A percentile compares a stretch with the other conserved stretches of the same genome.
phyloP scores from a whole-genome alignment of 805 yeast genomes.

The Metschnikowia baotianmanensis region DNA sequence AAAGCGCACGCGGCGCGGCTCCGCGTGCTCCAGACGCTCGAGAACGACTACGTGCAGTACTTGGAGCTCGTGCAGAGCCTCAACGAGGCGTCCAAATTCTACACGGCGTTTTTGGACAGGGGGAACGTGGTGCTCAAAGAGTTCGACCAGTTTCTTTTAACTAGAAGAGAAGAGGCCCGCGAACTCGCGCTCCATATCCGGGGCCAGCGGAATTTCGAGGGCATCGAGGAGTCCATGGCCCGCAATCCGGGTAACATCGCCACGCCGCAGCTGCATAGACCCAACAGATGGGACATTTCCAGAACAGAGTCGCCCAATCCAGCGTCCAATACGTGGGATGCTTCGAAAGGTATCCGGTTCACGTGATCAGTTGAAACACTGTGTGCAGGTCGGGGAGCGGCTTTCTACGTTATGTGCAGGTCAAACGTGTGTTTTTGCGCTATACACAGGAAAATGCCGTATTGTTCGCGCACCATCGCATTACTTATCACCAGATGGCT shows the following conservation, averaged over 20 bases:
- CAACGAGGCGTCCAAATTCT: constrained; percentile 68
- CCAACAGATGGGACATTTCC: constrained; percentile 8
- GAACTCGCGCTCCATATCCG: constrained; percentile 38
- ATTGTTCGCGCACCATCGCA: neutral
- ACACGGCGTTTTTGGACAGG: constrained; percentile 55
- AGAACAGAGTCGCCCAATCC: too few relatives aligned
- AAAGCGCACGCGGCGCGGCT: constrained; percentile 40
- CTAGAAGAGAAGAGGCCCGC: constrained; percentile 52
- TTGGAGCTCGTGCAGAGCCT: constrained; percentile 58
- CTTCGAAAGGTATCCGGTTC: constrained; percentile 10
- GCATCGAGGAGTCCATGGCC: constrained; percentile 16
- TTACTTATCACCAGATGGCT: neutral
- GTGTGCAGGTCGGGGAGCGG: neutral
- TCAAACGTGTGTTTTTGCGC: too few relatives aligned
- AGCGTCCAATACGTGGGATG: constrained; percentile 13
- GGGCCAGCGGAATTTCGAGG: constrained; percentile 14
- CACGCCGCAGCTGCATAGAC: constrained; percentile 13
- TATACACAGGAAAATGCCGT: too few relatives aligned
- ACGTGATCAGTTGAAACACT: too few relatives aligned
- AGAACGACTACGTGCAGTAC: constrained; percentile 48
- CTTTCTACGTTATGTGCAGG: too few relatives aligned
- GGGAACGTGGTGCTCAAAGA: constrained; percentile 45
- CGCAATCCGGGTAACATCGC: constrained; percentile 8
- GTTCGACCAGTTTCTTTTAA: constrained; percentile 50
- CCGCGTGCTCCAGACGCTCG: constrained; percentile 50